Conservation (phyloP, 768 basidiomycete species). For the Pleurotus tuoliensis region DNA sequence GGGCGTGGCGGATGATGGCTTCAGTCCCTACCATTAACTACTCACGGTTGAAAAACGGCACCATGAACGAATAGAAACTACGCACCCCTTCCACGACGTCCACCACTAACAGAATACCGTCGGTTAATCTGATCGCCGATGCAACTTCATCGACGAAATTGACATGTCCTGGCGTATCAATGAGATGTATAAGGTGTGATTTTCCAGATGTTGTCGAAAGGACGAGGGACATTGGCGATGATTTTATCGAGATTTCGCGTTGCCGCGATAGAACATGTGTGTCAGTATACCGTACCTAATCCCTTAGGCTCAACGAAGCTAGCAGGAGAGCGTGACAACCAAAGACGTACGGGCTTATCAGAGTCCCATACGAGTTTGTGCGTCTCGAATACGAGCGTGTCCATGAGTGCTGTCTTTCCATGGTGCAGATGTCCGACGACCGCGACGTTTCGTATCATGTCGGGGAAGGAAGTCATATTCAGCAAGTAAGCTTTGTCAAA, state of each 20-base stretch:
- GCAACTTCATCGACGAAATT: conserved; percentile 99
- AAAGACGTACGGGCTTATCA: conserved; percentile 69
- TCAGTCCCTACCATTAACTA: conserved; percentile 94
- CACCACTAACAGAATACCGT: conserved; percentile 91
- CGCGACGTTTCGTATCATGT: conserved; percentile 95
- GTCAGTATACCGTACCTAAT: conserved; percentile 91
- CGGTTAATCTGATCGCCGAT: conserved; percentile 77
- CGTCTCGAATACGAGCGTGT: conserved; percentile 96
- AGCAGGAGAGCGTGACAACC: not conserved
- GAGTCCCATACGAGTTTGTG: conserved; percentile 94
- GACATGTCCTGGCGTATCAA: conserved; percentile 97
- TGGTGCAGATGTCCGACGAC: conserved; percentile 97
- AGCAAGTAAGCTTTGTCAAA: conserved; percentile 97
- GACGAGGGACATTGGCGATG: conserved; percentile 92
- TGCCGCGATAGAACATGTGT: conserved; percentile 87
- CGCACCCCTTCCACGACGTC: conserved; percentile 98
- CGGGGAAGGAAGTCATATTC: conserved; percentile 86
- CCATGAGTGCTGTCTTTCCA: conserved; percentile 94
- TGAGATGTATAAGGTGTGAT: conserved; percentile 88
- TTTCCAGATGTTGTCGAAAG: conserved; percentile 83
- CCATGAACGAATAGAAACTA: conserved; percentile 4
- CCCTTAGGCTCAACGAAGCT: conserved; percentile 10
- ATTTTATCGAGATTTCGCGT: conserved; percentile 93
- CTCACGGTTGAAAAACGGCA: conserved; percentile 1
- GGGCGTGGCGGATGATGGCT: conserved; percentile 79